phyloP scores from a whole-genome alignment of 2,329 filamentous ascomycete genomes.

The Ustulina deusta region DNA sequence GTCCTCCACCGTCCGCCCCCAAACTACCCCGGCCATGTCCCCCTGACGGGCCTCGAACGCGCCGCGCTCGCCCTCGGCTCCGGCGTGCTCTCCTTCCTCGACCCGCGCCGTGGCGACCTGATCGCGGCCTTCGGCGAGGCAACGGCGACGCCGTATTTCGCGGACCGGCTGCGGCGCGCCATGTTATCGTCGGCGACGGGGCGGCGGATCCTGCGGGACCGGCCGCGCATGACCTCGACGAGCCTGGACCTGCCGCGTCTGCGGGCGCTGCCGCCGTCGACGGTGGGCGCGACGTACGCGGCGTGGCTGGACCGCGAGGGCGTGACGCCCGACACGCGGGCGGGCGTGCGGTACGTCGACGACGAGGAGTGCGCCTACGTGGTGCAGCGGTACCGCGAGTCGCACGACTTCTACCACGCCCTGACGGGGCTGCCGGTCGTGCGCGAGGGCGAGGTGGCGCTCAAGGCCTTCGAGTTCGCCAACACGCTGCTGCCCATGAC shows the following conservation, averaged over 20 bases:
- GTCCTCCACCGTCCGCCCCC: slow-evolving; percentile 85
- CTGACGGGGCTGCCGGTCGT: slow-evolving; percentile 90
- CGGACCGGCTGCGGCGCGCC: slow-evolving; percentile 87
- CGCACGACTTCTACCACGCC: slow-evolving; percentile 97
- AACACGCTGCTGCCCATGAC: slow-evolving; percentile 98
- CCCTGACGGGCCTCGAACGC: slow-evolving; percentile 82
- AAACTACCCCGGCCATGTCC: slow-evolving; percentile 93
- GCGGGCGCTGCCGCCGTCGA: slow-evolving; percentile 76
- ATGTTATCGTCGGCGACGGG: slow-evolving; percentile 90
- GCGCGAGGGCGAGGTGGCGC: slow-evolving; percentile 95
- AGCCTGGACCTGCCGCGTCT: slow-evolving; percentile 75
- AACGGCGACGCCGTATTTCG: slow-evolving; percentile 94
- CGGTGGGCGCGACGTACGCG: slow-evolving; percentile 85
- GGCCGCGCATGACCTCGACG: slow-evolving; percentile 87
- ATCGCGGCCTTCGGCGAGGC: slow-evolving; percentile 95
- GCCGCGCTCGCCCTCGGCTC: slow-evolving; percentile 76
- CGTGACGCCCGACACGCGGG: slow-evolving; percentile 90
- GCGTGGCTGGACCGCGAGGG: slow-evolving; percentile 94
- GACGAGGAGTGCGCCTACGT: slow-evolving; percentile 97
- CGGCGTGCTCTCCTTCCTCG: slow-evolving; percentile 71
- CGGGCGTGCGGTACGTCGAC: slow-evolving; percentile 88
- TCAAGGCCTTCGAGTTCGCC: slow-evolving; percentile 97
- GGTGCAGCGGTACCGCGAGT: slow-evolving; percentile 97
- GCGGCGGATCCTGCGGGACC: slow-evolving; percentile 88
- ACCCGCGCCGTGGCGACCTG: slow-evolving; percentile 89